Evolutionary conservation across 2,329 filamentous ascomycete genomes (phyloP).

Genomic region (Neopestalotiopsis clavispora): DNA sequence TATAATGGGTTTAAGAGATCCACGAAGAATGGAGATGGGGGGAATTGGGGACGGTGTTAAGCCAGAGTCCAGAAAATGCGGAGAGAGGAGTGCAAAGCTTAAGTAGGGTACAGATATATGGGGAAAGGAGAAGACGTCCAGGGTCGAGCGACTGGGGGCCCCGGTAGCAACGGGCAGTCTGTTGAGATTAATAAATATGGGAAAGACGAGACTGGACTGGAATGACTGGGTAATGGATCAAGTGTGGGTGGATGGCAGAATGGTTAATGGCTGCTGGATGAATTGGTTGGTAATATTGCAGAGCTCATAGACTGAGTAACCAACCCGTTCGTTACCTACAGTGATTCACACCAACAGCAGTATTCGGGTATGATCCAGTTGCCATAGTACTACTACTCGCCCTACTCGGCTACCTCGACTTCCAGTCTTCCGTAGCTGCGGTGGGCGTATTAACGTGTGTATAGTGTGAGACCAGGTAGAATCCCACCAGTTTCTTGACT

Average conservation of each 20-base stretch:
- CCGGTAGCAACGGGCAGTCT: slow-evolving; percentile 6
- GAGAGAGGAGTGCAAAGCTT: slow-evolving; percentile 11
- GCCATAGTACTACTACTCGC: too few species aligned
- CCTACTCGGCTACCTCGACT: too few species aligned
- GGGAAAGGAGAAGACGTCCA: slow-evolving; percentile 7
- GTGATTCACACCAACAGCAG: too few species aligned
- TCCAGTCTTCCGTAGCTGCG: too few species aligned
- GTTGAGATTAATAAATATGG: slow-evolving; percentile 13
- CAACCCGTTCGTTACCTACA: too few species aligned
- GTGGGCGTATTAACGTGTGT: too few species aligned
- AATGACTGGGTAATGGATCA: neutral
- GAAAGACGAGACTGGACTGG: slow-evolving; percentile 3
- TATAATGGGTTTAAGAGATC: slow-evolving; percentile 3
- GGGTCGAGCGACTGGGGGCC: slow-evolving; percentile 1
- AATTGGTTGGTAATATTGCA: too few species aligned
- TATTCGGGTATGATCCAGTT: too few species aligned
- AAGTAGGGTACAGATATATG: slow-evolving; percentile 10
- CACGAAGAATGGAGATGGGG: slow-evolving; percentile 3
- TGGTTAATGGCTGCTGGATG: too few species aligned
- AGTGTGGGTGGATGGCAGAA: neutral
- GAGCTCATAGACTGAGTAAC: too few species aligned
- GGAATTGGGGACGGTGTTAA: neutral
- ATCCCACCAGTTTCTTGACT: too few species aligned
- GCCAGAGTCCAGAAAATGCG: slow-evolving; percentile 8
- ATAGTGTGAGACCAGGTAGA: too few species aligned